Percentiles rank a stretch among this genome's conserved stretches.
These are phyloP conservation scores for Coniochaeta prunicola DNA, from an alignment of 2,329 filamentous ascomycete genomes.

Conservation along the genomic window DNA sequence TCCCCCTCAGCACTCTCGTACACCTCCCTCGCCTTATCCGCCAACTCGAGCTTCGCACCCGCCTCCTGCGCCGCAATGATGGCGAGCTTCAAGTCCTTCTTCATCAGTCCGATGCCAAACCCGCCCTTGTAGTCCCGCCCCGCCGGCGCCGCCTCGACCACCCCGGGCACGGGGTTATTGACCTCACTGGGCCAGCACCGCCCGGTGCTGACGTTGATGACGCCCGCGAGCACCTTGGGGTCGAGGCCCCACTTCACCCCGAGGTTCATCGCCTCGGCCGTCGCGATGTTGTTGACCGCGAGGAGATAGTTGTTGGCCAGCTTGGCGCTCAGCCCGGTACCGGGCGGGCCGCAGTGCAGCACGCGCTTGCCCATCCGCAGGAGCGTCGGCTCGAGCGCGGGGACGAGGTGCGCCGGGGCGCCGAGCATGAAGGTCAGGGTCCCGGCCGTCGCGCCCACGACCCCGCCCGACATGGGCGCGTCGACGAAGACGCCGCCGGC, in stretches of 20 bases:
- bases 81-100: conserved; percentile 69
- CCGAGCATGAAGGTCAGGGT: conserved; percentile 97
- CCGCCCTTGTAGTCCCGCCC: conserved; percentile 69
- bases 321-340: conserved; percentile 83
- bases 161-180: conserved; percentile 89
- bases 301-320: conserved; percentile 96
- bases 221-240: conserved; percentile 61
- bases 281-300: conserved; percentile 81
- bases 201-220: conserved; percentile 94
- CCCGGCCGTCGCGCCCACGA: conserved; percentile 81
- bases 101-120: conserved; percentile 72
- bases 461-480: conserved; percentile 93
- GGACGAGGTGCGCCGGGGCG: conserved; percentile 50
- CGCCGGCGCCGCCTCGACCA: conserved; percentile 69
- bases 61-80: conserved; percentile 64
- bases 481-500: conserved; percentile 77
- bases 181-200: conserved; percentile 92
- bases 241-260: conserved; percentile 56
- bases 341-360: conserved; percentile 78
- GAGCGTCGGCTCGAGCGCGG: conserved; percentile 61
- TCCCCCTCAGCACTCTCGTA: conserved; percentile 60
- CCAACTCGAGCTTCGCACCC: conserved; percentile 58
- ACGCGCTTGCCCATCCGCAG: conserved; percentile 80
- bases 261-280: conserved; percentile 59
- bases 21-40: conserved; percentile 53